phyloP scores from a whole-genome alignment of 345 rosid genomes.

The Citrus inodora region DNA sequence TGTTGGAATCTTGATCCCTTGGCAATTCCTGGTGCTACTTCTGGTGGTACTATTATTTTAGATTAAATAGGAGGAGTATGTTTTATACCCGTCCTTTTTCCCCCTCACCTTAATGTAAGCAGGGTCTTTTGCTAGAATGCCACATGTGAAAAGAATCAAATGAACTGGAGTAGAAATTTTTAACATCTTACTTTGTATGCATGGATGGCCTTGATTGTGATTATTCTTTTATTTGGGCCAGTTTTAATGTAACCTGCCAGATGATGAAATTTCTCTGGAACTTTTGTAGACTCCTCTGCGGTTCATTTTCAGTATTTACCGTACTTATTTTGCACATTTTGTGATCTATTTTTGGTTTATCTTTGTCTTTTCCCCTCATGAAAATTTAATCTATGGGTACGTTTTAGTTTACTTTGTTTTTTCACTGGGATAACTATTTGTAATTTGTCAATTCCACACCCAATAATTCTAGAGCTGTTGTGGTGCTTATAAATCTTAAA shows the following conservation, averaged over 20 bases:
- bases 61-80: constrained; percentile 18
- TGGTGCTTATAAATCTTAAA: no score
- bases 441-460: no score
- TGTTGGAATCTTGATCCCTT: constrained; percentile 49
- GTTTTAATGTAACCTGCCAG: not conserved
- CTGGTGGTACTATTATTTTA: constrained; percentile 7
- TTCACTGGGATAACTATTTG: no score
- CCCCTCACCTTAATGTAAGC: not conserved
- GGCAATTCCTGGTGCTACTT: constrained; percentile 24
- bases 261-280: not conserved
- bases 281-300: not conserved
- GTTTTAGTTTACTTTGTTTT: no score
- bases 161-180: not conserved
- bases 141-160: constrained; percentile 5
- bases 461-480: no score
- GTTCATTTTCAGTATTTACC: not conserved
- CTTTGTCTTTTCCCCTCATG: not conserved
- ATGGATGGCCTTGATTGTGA: not conserved
- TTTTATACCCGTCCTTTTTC: not conserved
- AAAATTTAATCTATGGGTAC: no score
- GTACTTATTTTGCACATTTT: not conserved
- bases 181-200: not conserved
- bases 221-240: not conserved
- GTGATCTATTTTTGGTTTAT: not conserved
- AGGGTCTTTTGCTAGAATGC: not conserved